Evolutionary conservation across 2,329 filamentous ascomycete species (phyloP).

Genomic region (Fusarium sp.): DNA sequence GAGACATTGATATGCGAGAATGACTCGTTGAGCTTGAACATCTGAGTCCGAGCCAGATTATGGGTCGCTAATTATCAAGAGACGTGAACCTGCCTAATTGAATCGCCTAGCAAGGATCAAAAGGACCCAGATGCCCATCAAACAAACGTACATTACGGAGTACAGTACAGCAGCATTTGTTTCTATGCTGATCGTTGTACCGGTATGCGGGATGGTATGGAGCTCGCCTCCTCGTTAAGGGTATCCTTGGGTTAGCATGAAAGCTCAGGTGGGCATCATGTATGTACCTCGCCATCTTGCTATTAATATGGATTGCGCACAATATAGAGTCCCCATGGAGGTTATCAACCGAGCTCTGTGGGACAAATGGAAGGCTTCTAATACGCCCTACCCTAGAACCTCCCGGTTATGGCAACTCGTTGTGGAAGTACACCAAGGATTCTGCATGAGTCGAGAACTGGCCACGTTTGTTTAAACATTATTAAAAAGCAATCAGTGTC

Average conservation of each 20-base stretch:
- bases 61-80: background rate
- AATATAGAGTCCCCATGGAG: background rate
- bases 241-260: constrained; percentile 21
- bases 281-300: constrained; percentile 8
- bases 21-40: background rate
- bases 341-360: background rate
- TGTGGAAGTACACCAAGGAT: background rate
- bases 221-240: background rate
- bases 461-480: constrained; percentile 4
- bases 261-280: background rate
- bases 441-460: background rate
- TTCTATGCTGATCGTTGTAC: constrained; percentile 25
- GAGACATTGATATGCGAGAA: background rate
- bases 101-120: constrained; percentile 14
- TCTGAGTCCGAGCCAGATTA: background rate
- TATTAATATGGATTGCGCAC: background rate
- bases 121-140: constrained; percentile 19
- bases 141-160: background rate
- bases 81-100: constrained; percentile 3
- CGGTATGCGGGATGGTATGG: background rate
- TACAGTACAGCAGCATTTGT: constrained; percentile 7
- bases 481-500: background rate
- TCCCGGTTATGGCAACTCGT: background rate
- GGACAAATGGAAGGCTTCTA: background rate
- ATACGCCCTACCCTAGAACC: background rate